phyloP scores from a whole-genome alignment of 768 basidiomycete genomes.

The Tylopilus balloui region DNA sequence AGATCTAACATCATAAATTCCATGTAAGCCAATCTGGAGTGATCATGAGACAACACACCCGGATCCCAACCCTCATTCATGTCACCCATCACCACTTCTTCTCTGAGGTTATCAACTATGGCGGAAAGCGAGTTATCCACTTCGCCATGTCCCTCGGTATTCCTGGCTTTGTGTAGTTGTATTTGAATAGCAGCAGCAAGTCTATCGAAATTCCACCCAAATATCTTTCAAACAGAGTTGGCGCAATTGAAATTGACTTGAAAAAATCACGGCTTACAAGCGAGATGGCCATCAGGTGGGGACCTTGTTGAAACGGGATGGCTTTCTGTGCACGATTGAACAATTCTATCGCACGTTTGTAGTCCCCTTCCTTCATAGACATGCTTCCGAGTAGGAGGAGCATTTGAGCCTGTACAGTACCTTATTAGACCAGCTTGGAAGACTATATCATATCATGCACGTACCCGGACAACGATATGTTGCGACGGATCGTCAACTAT shows the following conservation, averaged over 20 bases:
- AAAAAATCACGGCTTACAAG: neutral
- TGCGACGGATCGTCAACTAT: neutral
- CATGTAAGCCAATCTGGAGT: neutral
- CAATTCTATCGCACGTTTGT: neutral
- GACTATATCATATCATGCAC: neutral
- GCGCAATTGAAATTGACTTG: neutral
- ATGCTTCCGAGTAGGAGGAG: neutral
- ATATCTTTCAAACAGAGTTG: neutral
- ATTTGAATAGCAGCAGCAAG: neutral
- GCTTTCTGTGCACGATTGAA: neutral
- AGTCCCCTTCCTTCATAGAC: neutral
- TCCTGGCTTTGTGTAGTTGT: neutral
- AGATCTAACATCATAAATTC: too few species aligned
- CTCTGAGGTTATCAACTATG: neutral
- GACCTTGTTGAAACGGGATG: neutral
- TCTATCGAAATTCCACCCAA: slow-evolving; percentile 16
- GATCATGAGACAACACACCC: neutral
- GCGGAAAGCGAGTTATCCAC: neutral
- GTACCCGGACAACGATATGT: neutral
- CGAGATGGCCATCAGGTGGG: neutral
- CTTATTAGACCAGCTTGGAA: too few species aligned
- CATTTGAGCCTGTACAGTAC: too few species aligned
- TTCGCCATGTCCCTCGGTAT: neutral
- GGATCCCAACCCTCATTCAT: neutral
- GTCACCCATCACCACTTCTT: neutral